Percentiles rank a stretch among this genome's conserved stretches.
phyloP scores from a whole-genome alignment of 805 yeast genomes.

The Yarrowia hollandica region DNA sequence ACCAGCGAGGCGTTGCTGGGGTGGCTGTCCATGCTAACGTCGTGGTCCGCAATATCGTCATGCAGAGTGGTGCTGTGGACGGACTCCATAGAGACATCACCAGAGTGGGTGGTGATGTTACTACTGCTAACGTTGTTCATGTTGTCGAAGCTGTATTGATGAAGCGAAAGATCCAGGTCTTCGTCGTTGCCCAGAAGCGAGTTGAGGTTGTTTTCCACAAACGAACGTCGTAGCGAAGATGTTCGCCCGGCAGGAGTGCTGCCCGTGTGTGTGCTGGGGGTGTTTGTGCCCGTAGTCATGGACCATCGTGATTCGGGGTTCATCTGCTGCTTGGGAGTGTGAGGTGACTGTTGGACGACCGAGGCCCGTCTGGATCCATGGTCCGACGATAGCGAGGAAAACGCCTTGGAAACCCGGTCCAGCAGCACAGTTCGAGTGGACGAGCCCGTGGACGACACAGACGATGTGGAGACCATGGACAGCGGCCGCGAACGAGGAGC shows the following conservation, averaged over 20 bases:
- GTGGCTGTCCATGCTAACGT: slow-evolving; percentile 4
- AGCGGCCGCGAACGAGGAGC: not conserved
- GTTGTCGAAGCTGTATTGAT: not conserved
- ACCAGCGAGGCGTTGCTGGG: slow-evolving; percentile 6
- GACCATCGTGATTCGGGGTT: slow-evolving; percentile 6
- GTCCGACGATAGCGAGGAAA: slow-evolving; percentile 27
- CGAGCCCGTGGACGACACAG: slow-evolving; percentile 34
- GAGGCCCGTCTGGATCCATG: slow-evolving; percentile 23
- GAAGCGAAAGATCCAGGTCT: slow-evolving; percentile 7
- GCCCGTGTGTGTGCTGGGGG: slow-evolving; percentile 10
- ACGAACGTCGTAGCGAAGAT: slow-evolving; percentile 3
- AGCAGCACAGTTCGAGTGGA: slow-evolving; percentile 4
- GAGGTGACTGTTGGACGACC: slow-evolving; percentile 32
- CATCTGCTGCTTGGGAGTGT: slow-evolving; percentile 28
- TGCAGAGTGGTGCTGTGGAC: not conserved
- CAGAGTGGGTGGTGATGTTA: not conserved
- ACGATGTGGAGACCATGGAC: slow-evolving; percentile 31
- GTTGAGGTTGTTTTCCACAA: slow-evolving; percentile 27
- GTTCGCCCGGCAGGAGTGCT: slow-evolving; percentile 1
- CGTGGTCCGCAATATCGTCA: not conserved
- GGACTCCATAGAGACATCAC: not conserved
- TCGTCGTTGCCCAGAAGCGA: slow-evolving; percentile 3
- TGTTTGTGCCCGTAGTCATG: slow-evolving; percentile 18
- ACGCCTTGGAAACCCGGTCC: slow-evolving; percentile 16
- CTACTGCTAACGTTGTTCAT: too few species aligned